A percentile compares a stretch with the other conserved stretches of the same genome.
phyloP scores from a whole-genome alignment of 805 yeast species.

The Saccharomyces kudriavzevii region DNA sequence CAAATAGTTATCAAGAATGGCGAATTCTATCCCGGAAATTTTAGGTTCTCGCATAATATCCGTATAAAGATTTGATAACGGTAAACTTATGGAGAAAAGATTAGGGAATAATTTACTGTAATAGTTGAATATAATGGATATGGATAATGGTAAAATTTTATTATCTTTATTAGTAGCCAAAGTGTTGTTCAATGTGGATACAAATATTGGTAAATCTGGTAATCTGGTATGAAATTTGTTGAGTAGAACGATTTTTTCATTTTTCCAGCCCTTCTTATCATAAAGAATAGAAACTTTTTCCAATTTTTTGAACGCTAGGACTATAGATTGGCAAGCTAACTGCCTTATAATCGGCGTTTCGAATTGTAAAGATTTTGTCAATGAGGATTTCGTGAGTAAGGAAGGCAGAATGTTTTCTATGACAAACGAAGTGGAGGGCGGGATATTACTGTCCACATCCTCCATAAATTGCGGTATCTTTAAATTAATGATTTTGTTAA shows the following conservation, averaged over 20 bases:
- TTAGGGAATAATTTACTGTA: constrained; percentile 36
- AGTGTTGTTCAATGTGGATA: constrained; percentile 38
- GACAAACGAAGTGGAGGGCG: constrained; percentile 34
- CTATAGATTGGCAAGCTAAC: constrained; percentile 52
- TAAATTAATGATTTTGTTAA: constrained; percentile 50
- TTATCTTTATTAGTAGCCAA: constrained; percentile 32
- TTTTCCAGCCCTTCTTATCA: constrained; percentile 35
- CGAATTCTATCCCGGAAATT: constrained; percentile 47
- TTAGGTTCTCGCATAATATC: constrained; percentile 29
- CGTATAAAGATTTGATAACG: constrained; percentile 30
- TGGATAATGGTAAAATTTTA: constrained; percentile 41
- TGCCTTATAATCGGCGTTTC: constrained; percentile 50
- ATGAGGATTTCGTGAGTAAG: constrained; percentile 48
- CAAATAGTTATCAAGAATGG: constrained; percentile 51
- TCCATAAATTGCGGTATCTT: constrained; percentile 41
- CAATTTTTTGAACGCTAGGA: constrained; percentile 48
- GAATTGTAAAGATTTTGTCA: constrained; percentile 51
- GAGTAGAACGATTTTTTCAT: constrained; percentile 30
- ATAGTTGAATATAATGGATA: constrained; percentile 37
- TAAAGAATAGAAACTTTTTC: constrained; percentile 33
- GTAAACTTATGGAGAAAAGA: constrained; percentile 24
- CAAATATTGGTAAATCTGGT: constrained; percentile 38
- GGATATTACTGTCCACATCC: constrained; percentile 20
- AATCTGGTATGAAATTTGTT: constrained; percentile 31
- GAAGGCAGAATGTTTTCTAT: constrained; percentile 57